Evolutionary conservation across 805 yeast genomes (phyloP).

Genomic region (Dipodascus geniculatus): DNA sequence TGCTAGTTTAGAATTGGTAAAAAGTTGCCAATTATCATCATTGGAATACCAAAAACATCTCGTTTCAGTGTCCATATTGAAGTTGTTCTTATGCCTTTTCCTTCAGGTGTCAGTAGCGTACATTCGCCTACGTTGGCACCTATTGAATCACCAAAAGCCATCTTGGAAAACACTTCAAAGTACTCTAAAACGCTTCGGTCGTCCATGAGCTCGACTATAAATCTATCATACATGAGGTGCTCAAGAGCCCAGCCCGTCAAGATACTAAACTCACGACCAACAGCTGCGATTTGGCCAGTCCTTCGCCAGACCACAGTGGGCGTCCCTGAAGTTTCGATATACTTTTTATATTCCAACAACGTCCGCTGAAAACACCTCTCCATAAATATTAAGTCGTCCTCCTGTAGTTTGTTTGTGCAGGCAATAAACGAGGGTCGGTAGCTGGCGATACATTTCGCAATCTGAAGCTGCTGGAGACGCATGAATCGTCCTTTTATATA

Average conservation of each 20-base stretch:
- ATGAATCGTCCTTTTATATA: slow-evolving; percentile 65
- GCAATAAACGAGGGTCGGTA: slow-evolving; percentile 91
- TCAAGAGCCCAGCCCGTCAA: slow-evolving; percentile 83
- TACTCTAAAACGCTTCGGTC: slow-evolving; percentile 80
- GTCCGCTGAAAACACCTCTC: slow-evolving; percentile 95
- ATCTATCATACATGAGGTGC: slow-evolving; percentile 35
- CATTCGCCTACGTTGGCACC: slow-evolving; percentile 88
- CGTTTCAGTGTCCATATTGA: slow-evolving; percentile 89
- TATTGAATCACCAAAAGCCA: slow-evolving; percentile 82
- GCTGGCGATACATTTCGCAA: slow-evolving; percentile 82
- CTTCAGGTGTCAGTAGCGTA: slow-evolving; percentile 42
- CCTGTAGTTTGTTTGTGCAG: slow-evolving; percentile 76
- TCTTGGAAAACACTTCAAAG: slow-evolving; percentile 70
- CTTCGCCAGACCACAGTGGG: slow-evolving; percentile 95
- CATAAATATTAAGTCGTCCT: slow-evolving; percentile 86
- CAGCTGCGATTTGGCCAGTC: slow-evolving; percentile 90
- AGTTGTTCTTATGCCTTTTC: slow-evolving; percentile 47
- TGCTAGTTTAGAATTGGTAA: slow-evolving; percentile 44
- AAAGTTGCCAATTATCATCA: slow-evolving; percentile 92
- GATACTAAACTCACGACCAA: slow-evolving; percentile 86
- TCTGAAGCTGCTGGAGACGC: slow-evolving; percentile 55
- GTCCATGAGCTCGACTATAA: slow-evolving; percentile 62
- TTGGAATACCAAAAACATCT: slow-evolving; percentile 92
- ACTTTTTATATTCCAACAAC: slow-evolving; percentile 74
- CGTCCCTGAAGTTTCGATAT: slow-evolving; percentile 75